phyloP scores from a whole-genome alignment of 805 yeast species.

The Starmerella stellata region DNA sequence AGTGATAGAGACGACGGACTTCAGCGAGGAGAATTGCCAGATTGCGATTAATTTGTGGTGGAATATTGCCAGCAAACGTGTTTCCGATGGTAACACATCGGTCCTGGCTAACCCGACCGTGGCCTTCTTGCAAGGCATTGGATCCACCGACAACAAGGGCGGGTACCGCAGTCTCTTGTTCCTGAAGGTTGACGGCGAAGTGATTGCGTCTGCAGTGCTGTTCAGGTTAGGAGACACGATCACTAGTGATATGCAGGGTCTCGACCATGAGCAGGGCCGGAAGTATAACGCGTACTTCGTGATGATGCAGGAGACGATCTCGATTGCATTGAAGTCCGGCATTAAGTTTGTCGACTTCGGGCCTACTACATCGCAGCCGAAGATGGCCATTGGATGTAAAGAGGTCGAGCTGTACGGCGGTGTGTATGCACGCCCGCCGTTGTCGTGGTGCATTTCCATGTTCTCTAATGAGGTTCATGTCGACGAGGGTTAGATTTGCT shows the following conservation, averaged over 20 bases:
- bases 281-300: conserved; percentile 30
- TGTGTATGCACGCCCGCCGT: conserved; percentile 20
- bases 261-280: conserved; percentile 27
- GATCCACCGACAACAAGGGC: conserved; percentile 18
- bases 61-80: conserved; percentile 27
- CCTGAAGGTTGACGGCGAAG: conserved; percentile 24
- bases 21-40: conserved; percentile 22
- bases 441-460: conserved; percentile 15
- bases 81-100: conserved; percentile 26
- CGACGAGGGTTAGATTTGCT: no score
- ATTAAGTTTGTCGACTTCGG: conserved; percentile 30
- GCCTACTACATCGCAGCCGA: conserved; percentile 30
- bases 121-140: conserved; percentile 22
- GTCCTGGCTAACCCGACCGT: conserved; percentile 24
- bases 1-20: conserved; percentile 23
- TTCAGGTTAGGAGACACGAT: conserved; percentile 30
- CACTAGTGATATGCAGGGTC: conserved; percentile 30
- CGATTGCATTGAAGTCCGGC: conserved; percentile 26
- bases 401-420: conserved; percentile 28
- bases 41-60: conserved; percentile 25
- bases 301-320: conserved; percentile 32
- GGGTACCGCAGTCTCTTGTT: conserved; percentile 24
- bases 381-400: conserved; percentile 27
- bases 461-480: conserved; percentile 17
- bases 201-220: conserved; percentile 28